Evolutionary conservation across 805 yeast species (phyloP), one percentile per base, ranked within the genome.

Genomic region (Zygosaccharomyces siamensis): DNA sequence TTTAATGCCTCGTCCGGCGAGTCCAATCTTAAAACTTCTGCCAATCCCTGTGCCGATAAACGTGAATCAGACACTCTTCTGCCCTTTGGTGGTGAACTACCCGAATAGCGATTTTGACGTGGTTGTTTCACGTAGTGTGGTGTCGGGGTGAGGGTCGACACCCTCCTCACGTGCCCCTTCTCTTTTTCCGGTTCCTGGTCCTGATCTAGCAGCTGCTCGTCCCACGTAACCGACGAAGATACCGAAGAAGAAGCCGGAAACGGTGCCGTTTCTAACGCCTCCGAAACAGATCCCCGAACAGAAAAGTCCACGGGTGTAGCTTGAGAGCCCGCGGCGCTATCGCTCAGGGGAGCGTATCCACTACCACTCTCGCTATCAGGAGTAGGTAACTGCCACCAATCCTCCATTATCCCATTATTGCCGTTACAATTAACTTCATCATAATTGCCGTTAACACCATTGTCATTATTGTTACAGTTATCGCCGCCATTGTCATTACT

Each of bases 11-110:
- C 81, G 30, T 74, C 71, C 18, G 77, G 69, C 6, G 76, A 70
- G n/a, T 67, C 61, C 21, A 82, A 64, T 12, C 76, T 71, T 38
- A 83, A 59, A 3, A 80, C 78, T 48, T 70, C 70, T 4, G 83
- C 77, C 24, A 83, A 66, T 44, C 80, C 83, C 31, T 71, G 73
- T 3, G 81, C 70, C 12, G 86, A 82, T 27, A 83, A 62, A 50
- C 87, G 66, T 3, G 86, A 79, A 55, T 79, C 82, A 26, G 74
- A 63, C 4, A 66, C 64, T 42, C 59, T 61, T 39, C 60, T 43
- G 11, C 40, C 40, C 37, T 39, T 40, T 28, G 52, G 48, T 8
- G 47, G 35, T 12, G 49, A 45, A 4, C 40, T 30, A 5, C 46
- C 39, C 6, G 54, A 51, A 24, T 45, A 51, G 24, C 54, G 51